Percentiles rank a stretch among this genome's conserved stretches.
These are phyloP conservation scores for Plasmodium vivax DNA, from an alignment of 169 alveolate species.

Conservation along the genomic window DNA sequence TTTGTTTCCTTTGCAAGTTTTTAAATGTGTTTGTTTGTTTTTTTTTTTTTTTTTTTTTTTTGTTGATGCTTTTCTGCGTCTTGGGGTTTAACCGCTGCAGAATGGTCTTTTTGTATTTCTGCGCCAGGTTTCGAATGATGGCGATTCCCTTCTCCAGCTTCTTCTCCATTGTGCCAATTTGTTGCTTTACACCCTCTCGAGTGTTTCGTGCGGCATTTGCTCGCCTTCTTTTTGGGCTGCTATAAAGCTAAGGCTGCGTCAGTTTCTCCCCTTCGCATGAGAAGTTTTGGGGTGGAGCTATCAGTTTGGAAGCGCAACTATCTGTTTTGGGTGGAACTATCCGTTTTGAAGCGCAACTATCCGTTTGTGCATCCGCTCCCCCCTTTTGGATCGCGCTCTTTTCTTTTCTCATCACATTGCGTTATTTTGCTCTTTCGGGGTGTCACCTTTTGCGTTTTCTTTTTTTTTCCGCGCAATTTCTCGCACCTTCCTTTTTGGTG, in stretches of 20 bases:
- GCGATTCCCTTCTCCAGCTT: slow-evolving; percentile 32
- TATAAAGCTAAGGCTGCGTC: neutral
- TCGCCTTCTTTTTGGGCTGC: neutral
- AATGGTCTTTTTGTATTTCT: slow-evolving; percentile 27
- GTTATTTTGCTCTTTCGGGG: neutral
- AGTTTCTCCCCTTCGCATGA: neutral
- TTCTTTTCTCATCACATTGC: neutral
- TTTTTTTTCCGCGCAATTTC: neutral
- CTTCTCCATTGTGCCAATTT: slow-evolving; percentile 34
- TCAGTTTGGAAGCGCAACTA: too few relatives aligned
- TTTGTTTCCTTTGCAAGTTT: neutral
- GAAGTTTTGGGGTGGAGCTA: too few relatives aligned
- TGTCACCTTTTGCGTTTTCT: neutral
- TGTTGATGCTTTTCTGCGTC: slow-evolving; percentile 31
- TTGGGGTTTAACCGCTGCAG: slow-evolving; percentile 8
- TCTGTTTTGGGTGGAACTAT: too few relatives aligned
- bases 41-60: slow-evolving; percentile 16
- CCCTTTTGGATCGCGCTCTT: neutral
- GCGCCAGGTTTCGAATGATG: slow-evolving; percentile 32
- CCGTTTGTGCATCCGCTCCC: neutral
- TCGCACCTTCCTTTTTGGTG: neutral
- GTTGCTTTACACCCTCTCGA: neutral
- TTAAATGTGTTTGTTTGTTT: slow-evolving; percentile 6
- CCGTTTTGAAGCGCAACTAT: too few relatives aligned
- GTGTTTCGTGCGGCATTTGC: neutral